Conservation (phyloP, 495 filamentous ascomycete species). For the Tuber aestivum region DNA sequence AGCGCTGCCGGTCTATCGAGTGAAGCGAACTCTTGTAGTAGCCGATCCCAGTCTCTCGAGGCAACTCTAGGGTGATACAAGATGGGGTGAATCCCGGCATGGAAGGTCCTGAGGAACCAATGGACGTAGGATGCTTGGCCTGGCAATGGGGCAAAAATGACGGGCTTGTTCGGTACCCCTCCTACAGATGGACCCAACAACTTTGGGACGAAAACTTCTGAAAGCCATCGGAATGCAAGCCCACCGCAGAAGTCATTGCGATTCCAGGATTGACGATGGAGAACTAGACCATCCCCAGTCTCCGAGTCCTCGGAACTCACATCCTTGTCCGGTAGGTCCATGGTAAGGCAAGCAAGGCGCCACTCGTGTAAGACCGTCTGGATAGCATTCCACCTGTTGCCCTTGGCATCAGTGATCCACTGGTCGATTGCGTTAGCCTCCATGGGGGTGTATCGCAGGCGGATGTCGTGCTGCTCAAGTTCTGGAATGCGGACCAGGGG, state of each 20-base stretch:
- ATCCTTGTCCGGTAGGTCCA: too few relatives aligned
- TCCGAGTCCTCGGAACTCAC: too few relatives aligned
- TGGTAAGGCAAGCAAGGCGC: too few relatives aligned
- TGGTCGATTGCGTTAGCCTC: too few relatives aligned
- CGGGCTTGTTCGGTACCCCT: neutral
- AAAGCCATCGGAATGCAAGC: neutral
- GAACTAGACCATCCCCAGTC: too few relatives aligned
- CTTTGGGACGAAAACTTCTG: neutral
- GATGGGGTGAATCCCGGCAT: neutral
- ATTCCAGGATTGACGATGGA: neutral
- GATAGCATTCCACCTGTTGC: too few relatives aligned
- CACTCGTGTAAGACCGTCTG: too few relatives aligned
- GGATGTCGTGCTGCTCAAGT: too few relatives aligned
- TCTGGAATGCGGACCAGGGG: too few relatives aligned
- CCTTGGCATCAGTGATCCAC: too few relatives aligned
- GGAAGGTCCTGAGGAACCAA: neutral
- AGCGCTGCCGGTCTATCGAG: neutral
- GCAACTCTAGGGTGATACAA: neutral
- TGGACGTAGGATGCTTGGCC: constrained; percentile 6
- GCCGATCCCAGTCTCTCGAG: neutral
- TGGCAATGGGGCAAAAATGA: constrained; percentile 10
- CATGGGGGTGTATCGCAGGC: too few relatives aligned
- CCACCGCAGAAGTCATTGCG: neutral
- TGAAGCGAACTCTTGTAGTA: neutral
- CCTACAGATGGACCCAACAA: neutral